Percentiles rank a stretch among this genome's conserved stretches.
Conservation (phyloP, 2,329 filamentous ascomycete species). For the Scopulariopsis brevicaulis region DNA sequence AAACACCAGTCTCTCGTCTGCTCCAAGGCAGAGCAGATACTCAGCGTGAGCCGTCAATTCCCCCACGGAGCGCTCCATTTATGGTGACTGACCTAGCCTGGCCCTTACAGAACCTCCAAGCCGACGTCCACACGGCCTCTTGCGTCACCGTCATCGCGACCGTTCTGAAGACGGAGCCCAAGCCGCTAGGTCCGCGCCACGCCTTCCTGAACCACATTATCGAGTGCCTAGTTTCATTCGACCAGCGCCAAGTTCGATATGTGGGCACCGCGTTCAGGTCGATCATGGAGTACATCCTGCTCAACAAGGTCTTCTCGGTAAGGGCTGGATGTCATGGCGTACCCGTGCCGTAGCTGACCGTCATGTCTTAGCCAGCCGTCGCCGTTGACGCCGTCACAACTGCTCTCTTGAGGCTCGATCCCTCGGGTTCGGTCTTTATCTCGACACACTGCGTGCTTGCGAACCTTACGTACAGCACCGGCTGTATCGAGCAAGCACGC, state of each 20-base stretch:
- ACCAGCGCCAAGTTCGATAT: conserved; percentile 40
- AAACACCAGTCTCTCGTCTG: neutral
- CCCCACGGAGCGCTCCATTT: neutral
- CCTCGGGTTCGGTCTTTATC: conserved; percentile 54
- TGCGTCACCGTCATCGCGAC: conserved; percentile 35
- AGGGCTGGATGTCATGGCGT: conserved; percentile 6
- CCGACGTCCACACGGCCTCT: conserved; percentile 36
- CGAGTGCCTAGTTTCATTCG: conserved; percentile 34
- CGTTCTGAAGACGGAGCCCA: conserved; percentile 18
- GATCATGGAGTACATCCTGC: conserved; percentile 28
- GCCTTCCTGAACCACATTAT: conserved; percentile 22
- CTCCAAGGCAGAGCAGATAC: neutral
- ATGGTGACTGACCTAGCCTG: neutral
- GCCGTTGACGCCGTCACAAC: conserved; percentile 31
- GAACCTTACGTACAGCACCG: conserved; percentile 44
- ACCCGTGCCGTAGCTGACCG: neutral
- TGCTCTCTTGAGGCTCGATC: conserved; percentile 56
- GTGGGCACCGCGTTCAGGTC: conserved; percentile 28
- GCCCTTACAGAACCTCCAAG: conserved; percentile 28
- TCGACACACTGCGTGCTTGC: conserved; percentile 47
- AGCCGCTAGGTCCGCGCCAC: conserved; percentile 16
- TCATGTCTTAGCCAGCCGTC: conserved; percentile 26
- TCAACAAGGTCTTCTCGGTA: conserved; percentile 30
- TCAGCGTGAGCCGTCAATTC: conserved; percentile 4
- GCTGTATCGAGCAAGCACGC: conserved; percentile 40